Evolutionary conservation across 495 filamentous ascomycete genomes (phyloP), one percentile per base, ranked within the genome.

Genomic region (Neurospora intermedia): DNA sequence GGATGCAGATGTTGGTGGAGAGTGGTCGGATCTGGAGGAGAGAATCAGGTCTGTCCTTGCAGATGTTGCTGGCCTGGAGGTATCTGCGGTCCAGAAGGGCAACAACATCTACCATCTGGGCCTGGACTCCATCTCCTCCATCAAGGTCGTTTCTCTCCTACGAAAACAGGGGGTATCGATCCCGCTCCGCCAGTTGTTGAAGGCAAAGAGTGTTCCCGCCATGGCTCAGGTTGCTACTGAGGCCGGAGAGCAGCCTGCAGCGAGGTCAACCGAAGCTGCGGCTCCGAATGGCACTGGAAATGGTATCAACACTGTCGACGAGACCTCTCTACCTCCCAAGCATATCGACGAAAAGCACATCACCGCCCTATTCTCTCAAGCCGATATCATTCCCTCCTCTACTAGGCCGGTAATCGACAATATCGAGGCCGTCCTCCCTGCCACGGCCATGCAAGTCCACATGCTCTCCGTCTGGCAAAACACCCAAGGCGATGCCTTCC

Each of bases 91-190:
- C 43, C 79, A 83, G 9, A 85, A 85, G 40, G 81, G 82, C n/a
- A 85, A 89, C 46, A 93, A 87, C 31, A 91, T 97, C 31, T 96
- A 95, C 78, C 89, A 92, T 75, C 85, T 98, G 8, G 94, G 95
- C 8, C 85, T 97, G 43, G 94, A 98, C 78, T 97, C 94, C 4
- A 93, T 98, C 77, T 92, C 91, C 71, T 92, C 93, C 11, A 94
- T 97, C 80, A 90, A 91, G 69, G 85, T 91, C 18, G 87, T 89
- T 31, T 85, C 89, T 0, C 80, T 90, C n/a, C 83, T 94, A 11
- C 86, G 87, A 23, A 89, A 88, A 59, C 82, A 87, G 45, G 87
- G 85, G 0, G 77, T 94, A 4, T 80, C 80, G 5, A 78, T 93
- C 1, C 83, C 84, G 41, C 89, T 93, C 15, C 87, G 91, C 10